Percentiles rank a stretch among this genome's conserved stretches.
Conservation (phyloP, 768 basidiomycete genomes). For the Calocybe cyanea region DNA sequence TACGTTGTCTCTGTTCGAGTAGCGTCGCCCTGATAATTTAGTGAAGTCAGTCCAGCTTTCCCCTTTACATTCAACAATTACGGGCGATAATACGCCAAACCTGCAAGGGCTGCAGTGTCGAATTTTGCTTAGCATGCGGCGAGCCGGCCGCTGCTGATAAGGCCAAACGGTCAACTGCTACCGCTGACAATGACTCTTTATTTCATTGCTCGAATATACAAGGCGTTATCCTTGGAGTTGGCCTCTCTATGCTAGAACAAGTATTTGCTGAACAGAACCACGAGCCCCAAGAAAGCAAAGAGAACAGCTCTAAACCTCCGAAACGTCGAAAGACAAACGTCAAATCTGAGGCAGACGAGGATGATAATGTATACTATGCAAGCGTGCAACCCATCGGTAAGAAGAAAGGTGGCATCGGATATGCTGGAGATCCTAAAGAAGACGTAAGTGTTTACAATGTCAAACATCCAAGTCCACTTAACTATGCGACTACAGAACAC, state of each 20-base stretch:
- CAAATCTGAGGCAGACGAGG: constrained; percentile 37
- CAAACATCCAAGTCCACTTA: constrained; percentile 1
- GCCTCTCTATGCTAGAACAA: constrained; percentile 81
- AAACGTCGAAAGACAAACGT: constrained; percentile 45
- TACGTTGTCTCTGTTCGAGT: constrained; percentile 35
- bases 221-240: constrained; percentile 88
- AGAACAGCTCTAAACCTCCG: constrained; percentile 31
- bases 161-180: constrained; percentile 38
- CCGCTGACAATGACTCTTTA: constrained; percentile 50
- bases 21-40: constrained; percentile 12
- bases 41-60: constrained; percentile 60
- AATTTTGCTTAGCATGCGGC: constrained; percentile 75
- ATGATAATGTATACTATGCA: constrained; percentile 48
- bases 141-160: constrained; percentile 52
- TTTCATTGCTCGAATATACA: constrained; percentile 91
- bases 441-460: constrained; percentile 56
- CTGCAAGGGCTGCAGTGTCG: constrained; percentile 59
- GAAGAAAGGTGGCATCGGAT: constrained; percentile 78
- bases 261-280: constrained; percentile 56
- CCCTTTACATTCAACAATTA: constrained; percentile 64
- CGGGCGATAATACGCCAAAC: constrained; percentile 50
- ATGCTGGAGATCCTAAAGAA: constrained; percentile 79
- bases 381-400: constrained; percentile 49
- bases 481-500: constrained; percentile 56
- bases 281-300: constrained; percentile 29